These are phyloP conservation scores for Arthonia radiata DNA, from an alignment of 495 filamentous ascomycete species.

Conservation along the genomic window DNA sequence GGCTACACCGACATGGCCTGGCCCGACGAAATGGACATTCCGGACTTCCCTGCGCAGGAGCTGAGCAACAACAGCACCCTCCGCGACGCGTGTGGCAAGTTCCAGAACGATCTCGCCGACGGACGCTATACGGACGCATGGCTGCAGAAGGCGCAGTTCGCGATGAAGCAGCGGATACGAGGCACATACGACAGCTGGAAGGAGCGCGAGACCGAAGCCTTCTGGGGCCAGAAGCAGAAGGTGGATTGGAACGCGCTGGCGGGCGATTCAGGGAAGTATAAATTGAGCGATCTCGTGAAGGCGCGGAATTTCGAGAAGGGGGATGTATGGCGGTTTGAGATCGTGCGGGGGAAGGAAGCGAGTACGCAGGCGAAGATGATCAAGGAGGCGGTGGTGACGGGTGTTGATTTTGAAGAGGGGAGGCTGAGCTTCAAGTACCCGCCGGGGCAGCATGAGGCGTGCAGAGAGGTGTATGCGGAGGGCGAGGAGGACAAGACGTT, in stretches of 20 bases:
- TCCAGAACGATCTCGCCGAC: constrained; percentile 31
- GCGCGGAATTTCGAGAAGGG: not conserved
- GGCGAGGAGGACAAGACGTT: constrained; percentile 11
- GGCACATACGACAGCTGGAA: constrained; percentile 52
- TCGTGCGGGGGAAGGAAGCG: too few species aligned
- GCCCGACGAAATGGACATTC: constrained; percentile 15
- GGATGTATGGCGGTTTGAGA: constrained; percentile 2
- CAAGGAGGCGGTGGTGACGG: constrained; percentile 5
- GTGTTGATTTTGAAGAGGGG: constrained; percentile 11
- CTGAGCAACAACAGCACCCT: constrained; percentile 22
- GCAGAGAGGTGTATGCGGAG: constrained; percentile 3
- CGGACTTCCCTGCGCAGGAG: constrained; percentile 17
- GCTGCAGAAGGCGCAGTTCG: constrained; percentile 35
- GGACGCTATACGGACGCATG: constrained; percentile 42
- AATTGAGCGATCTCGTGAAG: constrained; percentile 1
- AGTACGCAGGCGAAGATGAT: too few species aligned
- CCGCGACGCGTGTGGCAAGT: constrained; percentile 28
- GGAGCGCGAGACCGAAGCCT: constrained; percentile 35
- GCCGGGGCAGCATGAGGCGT: constrained; percentile 19
- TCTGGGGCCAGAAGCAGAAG: constrained; percentile 44
- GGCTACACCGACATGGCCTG: constrained; percentile 17
- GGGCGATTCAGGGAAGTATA: constrained; percentile 12
- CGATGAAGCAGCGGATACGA: constrained; percentile 31
- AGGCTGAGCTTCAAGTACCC: constrained; percentile 21
- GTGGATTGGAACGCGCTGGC: constrained; percentile 11